Evolutionary conservation across 2,329 filamentous ascomycete genomes (phyloP), one percentile per base, ranked within the genome.

Genomic region (Fusarium siculi): DNA sequence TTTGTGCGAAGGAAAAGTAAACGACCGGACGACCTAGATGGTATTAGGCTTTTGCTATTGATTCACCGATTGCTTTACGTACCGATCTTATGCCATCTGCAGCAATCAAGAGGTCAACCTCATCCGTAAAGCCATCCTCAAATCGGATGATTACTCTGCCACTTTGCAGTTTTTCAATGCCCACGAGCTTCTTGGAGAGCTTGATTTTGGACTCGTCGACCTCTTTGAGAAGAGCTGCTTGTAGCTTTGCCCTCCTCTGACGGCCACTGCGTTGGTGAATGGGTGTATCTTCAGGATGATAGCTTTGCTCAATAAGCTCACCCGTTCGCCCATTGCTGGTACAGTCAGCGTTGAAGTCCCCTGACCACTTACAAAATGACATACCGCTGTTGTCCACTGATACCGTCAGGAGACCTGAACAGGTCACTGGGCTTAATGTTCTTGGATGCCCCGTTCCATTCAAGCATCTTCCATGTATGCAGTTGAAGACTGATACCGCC

Each of bases 61-160:
- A 2, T 12, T 7, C 5, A 18, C 11, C 12, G 4, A 43, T 25
- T 23, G 9, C 14, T 30, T n/a, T 28, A 11, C 25, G 30, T 50
- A 86, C 83, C 9, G 86, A 87, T 63, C 85, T 83, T 57, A 88
- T 88, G 6, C 87, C 86, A 73, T 89, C 86, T 9, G 85, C 87
- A 1, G 86, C 87, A 5, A 89, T 81, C 2, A 88, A 81, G 1
- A 89, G 75, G 68, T 87, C 86, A 6, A 82, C 82, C 21, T 81
- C 76, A 5, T 81, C 82, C 2, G 50, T 57, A 9, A 73, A 75
- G 7, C 83, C 82, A 69, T 89, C 86, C 18, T 84, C 80, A 63
- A 90, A 89, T 0, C 63, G 52, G 15, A 89, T 77, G 7, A 78
- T 70, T 4, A 87, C 78, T 8, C 83, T 85, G 1, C 75, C 77